Conservation (phyloP, 2,329 filamentous ascomycete species). For the Colletotrichum nymphaeae region DNA sequence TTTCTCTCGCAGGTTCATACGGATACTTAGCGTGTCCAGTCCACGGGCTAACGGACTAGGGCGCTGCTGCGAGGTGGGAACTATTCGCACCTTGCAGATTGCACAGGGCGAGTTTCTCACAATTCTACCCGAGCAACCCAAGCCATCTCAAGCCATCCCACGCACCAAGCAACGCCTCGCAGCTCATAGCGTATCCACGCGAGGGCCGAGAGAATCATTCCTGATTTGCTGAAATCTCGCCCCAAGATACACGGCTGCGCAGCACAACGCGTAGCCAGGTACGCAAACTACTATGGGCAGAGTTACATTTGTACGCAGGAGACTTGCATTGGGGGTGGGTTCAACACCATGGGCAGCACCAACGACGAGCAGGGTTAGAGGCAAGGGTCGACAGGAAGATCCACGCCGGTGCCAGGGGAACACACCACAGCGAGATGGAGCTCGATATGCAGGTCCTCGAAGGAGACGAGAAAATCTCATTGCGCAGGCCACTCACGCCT, state of each 20-base stretch:
- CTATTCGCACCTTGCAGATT: constrained; percentile 6
- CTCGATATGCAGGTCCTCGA: constrained; percentile 27
- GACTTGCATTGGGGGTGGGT: background rate
- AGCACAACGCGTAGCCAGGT: constrained; percentile 4
- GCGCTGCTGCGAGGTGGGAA: background rate
- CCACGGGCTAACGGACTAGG: background rate
- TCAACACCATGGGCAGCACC: constrained; percentile 1
- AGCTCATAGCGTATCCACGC: background rate
- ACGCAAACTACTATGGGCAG: background rate
- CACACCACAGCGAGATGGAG: constrained; percentile 29
- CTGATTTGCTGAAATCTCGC: background rate
- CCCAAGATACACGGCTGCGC: background rate
- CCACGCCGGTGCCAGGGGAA: constrained; percentile 34
- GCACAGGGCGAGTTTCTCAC: background rate
- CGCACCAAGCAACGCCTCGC: background rate
- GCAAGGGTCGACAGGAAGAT: constrained; percentile 25
- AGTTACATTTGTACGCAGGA: background rate
- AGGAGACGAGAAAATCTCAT: constrained; percentile 26
- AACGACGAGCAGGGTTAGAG: constrained; percentile 26
- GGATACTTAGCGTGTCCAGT: background rate
- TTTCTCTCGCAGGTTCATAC: background rate
- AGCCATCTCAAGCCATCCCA: background rate
- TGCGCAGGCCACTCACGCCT: constrained; percentile 29
- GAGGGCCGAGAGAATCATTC: background rate
- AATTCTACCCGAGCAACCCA: constrained; percentile 5